phyloP scores from a whole-genome alignment of 208 protist species.

The Phytomonas sp. region DNA sequence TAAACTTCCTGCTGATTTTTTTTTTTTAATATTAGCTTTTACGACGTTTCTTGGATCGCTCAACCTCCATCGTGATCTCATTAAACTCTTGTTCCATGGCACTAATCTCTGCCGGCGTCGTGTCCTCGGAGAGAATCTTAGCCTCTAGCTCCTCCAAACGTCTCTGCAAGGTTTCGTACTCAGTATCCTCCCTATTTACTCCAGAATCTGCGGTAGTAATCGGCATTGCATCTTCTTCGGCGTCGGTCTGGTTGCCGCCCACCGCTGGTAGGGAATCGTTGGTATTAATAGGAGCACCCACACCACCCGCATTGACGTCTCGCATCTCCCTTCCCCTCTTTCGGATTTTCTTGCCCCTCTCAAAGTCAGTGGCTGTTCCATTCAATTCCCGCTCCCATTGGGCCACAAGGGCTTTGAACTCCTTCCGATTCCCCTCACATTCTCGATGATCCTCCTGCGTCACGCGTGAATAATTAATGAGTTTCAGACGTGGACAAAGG shows the following conservation, averaged over 20 bases:
- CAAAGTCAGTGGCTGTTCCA: conserved; percentile 1
- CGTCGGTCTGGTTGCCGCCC: not conserved
- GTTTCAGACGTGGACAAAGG: conserved; percentile 68
- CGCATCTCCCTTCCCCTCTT: conserved; percentile 73
- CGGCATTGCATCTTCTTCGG: not conserved
- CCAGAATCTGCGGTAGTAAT: conserved; percentile 1
- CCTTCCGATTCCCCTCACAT: conserved; percentile 15
- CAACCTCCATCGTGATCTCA: conserved; percentile 40
- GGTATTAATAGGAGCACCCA: not conserved
- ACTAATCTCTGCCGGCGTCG: conserved; percentile 64
- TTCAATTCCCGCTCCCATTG: conserved; percentile 18
- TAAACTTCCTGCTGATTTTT: not conserved
- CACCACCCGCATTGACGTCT: conserved; percentile 18
- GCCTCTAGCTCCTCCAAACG: conserved; percentile 57
- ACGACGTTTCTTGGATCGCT: conserved; percentile 4
- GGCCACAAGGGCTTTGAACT: conserved; percentile 38
- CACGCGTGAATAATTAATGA: conserved; percentile 85
- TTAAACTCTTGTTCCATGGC: conserved; percentile 71
- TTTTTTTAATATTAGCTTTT: not conserved
- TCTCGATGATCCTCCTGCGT: conserved; percentile 34
- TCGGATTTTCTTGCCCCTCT: conserved; percentile 39
- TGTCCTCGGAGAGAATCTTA: conserved; percentile 54
- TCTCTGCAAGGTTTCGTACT: conserved; percentile 29
- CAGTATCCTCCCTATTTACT: conserved; percentile 8
- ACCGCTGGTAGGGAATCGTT: not conserved